phyloP scores from a whole-genome alignment of 371 early-diverging fungal species.

The Phascolomyces articulosus region DNA sequence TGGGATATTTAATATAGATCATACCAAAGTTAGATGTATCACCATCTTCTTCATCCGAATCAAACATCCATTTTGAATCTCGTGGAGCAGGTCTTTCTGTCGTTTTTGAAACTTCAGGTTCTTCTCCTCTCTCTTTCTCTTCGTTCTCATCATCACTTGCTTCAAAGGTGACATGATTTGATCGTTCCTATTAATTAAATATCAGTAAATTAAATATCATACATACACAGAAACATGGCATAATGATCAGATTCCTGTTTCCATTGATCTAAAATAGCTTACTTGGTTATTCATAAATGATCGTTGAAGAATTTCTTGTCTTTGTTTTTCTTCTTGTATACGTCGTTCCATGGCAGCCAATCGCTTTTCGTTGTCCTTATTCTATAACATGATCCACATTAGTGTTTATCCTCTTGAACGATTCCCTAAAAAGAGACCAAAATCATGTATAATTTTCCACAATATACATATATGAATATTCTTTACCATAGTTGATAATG shows the following conservation, averaged over 20 bases:
- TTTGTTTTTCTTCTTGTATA: slow-evolving; percentile 24
- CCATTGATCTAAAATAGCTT: background rate
- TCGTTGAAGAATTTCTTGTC: slow-evolving; percentile 26
- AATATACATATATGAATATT: background rate
- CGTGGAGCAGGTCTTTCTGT: slow-evolving; percentile 23
- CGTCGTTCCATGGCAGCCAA: slow-evolving; percentile 37
- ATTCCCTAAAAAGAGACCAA: background rate
- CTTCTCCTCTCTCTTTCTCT: slow-evolving; percentile 8
- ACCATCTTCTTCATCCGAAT: slow-evolving; percentile 47
- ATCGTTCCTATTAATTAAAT: slow-evolving; percentile 7
- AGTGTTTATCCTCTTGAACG: background rate
- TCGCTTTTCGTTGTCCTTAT: slow-evolving; percentile 32
- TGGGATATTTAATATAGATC: too few relatives aligned
- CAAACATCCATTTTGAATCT: slow-evolving; percentile 59
- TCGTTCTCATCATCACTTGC: slow-evolving; percentile 30
- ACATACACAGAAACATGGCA: too few relatives aligned
- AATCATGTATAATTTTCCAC: background rate
- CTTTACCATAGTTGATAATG: background rate
- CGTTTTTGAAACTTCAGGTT: slow-evolving; percentile 19
- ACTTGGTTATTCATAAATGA: slow-evolving; percentile 11
- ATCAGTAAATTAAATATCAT: background rate
- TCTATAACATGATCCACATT: background rate
- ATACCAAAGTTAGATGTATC: slow-evolving; percentile 21
- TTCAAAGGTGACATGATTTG: slow-evolving; percentile 32
- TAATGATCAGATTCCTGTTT: too few relatives aligned